Evolutionary conservation across 371 early-diverging fungal species (phyloP).

Genomic region (Mortierella sp.): DNA sequence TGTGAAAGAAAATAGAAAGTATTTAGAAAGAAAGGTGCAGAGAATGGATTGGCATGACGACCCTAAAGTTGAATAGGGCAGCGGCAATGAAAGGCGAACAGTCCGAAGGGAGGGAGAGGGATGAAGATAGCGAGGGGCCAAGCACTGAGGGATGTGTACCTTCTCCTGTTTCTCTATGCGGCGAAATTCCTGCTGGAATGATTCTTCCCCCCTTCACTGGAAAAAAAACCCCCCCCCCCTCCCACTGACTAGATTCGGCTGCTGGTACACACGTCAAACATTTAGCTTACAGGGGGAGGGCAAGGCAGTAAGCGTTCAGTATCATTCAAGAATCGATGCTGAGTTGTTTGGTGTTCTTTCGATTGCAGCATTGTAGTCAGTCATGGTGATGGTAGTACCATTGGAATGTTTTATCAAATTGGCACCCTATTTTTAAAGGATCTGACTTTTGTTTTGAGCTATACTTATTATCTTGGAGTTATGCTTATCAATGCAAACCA

Average conservation of each 20-base stretch:
- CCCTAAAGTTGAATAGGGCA: neutral
- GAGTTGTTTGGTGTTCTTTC: too few relatives aligned
- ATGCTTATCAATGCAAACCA: too few relatives aligned
- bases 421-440: too few relatives aligned
- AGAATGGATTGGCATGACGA: neutral
- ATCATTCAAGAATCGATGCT: neutral
- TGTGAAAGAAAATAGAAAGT: neutral
- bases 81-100: neutral
- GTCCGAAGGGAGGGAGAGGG: neutral
- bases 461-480: too few relatives aligned
- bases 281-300: neutral
- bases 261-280: neutral
- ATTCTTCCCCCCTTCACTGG: neutral
- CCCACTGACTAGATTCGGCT: neutral
- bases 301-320: neutral
- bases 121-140: neutral
- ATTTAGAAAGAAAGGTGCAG: neutral
- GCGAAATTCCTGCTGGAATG: slow-evolving; percentile 3
- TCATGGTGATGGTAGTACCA: too few relatives aligned
- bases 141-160: neutral
- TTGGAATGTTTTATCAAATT: too few relatives aligned
- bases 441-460: too few relatives aligned
- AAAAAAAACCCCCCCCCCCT: neutral
- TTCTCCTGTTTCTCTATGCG: neutral
- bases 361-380: too few relatives aligned